Evolutionary conservation across 2,329 filamentous ascomycete genomes (phyloP).

Genomic region (Colletotrichum australisinense): DNA sequence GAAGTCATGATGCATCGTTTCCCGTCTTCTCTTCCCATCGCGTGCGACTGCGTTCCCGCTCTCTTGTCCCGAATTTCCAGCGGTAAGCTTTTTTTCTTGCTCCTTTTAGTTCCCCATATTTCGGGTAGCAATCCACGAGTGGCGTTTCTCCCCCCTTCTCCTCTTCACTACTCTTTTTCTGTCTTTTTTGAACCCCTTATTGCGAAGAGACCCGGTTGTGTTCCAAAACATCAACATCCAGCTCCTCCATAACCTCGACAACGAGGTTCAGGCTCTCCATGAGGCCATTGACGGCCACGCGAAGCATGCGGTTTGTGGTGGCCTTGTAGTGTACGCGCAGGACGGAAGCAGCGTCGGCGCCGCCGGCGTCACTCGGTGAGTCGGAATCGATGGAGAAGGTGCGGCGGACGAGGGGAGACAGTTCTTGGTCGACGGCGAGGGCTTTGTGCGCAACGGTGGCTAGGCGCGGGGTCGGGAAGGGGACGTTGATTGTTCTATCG

Average conservation of each 20-base stretch:
- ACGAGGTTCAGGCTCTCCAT: slow-evolving; percentile 91
- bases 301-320: slow-evolving; percentile 94
- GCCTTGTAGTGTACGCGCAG: slow-evolving; percentile 84
- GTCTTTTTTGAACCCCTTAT: not conserved
- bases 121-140: too few species aligned
- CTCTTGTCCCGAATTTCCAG: not conserved
- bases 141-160: not conserved
- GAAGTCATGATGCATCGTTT: slow-evolving; percentile 19
- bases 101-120: not conserved
- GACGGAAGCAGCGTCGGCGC: slow-evolving; percentile 52
- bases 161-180: not conserved
- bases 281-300: slow-evolving; percentile 95
- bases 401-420: slow-evolving; percentile 85
- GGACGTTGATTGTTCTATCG: slow-evolving; percentile 71
- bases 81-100: not conserved
- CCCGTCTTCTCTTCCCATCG: slow-evolving; percentile 6
- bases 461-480: slow-evolving; percentile 84
- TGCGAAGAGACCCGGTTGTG: slow-evolving; percentile 1
- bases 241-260: slow-evolving; percentile 87
- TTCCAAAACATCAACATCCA: slow-evolving; percentile 85
- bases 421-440: slow-evolving; percentile 86
- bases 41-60: not conserved
- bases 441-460: slow-evolving; percentile 80
- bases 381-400: slow-evolving; percentile 66
- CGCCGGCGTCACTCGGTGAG: slow-evolving; percentile 1